A percentile compares a stretch with the other conserved stretches of the same genome.
phyloP scores from a whole-genome alignment of 2,329 filamentous ascomycete genomes.

The Pseudohalonectria lignicola region DNA sequence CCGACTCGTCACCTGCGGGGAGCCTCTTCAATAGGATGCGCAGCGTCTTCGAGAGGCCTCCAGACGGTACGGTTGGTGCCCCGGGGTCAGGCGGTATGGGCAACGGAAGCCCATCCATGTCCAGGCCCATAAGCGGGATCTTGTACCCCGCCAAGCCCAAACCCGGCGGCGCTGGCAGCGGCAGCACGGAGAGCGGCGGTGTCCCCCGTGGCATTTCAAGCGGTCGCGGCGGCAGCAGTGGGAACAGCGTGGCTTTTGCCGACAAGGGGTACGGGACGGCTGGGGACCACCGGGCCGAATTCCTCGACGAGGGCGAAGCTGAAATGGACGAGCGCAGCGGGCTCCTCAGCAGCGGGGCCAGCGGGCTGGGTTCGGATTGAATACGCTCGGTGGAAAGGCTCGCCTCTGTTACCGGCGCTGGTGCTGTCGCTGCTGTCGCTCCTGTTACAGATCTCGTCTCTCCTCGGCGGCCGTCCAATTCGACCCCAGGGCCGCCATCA shows the following conservation, averaged over 20 bases:
- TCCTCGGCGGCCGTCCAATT: too few relatives aligned
- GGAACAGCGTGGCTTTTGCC: neutral
- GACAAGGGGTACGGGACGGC: too few relatives aligned
- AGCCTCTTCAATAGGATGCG: conserved; percentile 28
- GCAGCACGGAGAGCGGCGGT: conserved; percentile 7
- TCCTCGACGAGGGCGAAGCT: too few relatives aligned
- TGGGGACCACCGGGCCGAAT: too few relatives aligned
- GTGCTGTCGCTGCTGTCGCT: neutral
- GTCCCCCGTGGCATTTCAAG: conserved; percentile 1
- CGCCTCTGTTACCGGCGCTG: neutral
- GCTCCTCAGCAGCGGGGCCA: conserved; percentile 13
- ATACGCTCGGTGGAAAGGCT: conserved; percentile 19
- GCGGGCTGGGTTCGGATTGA: conserved; percentile 16
- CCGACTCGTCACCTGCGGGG: conserved; percentile 12
- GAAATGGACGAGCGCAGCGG: conserved; percentile 17
- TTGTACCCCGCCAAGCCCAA: conserved; percentile 7
- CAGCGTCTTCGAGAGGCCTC: conserved; percentile 24
- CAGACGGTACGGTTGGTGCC: conserved; percentile 3
- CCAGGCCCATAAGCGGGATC: conserved; percentile 13
- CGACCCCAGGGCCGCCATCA: neutral
- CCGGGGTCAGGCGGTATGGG: neutral
- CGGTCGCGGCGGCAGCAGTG: neutral
- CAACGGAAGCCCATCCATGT: conserved; percentile 10
- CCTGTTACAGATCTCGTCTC: neutral
- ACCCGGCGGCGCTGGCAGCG: conserved; percentile 7